Evolutionary conservation across 2,329 filamentous ascomycete species (phyloP).

Genomic region (Aspergillus pseudotamarii): DNA sequence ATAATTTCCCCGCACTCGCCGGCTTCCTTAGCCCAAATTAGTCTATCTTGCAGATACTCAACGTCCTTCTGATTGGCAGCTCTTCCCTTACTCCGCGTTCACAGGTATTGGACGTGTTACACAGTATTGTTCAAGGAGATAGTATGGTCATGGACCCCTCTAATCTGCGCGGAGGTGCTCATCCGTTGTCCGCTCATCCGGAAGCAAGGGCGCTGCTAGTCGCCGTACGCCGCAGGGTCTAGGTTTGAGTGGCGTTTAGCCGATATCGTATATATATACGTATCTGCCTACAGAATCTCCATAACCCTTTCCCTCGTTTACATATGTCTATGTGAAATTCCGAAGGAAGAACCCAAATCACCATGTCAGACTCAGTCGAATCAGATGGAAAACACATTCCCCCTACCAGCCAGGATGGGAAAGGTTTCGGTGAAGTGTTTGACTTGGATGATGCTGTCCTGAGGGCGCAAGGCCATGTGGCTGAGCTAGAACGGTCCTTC

Average conservation of each 20-base stretch:
- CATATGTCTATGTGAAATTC: neutral
- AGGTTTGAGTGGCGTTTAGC: neutral
- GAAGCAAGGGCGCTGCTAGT: neutral
- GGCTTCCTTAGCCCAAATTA: neutral
- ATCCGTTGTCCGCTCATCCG: neutral
- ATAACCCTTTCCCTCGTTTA: neutral
- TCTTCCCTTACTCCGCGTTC: neutral
- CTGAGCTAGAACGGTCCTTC: slow-evolving; percentile 20
- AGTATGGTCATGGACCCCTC: neutral
- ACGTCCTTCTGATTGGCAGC: neutral
- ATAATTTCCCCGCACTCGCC: neutral
- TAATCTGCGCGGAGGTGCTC: neutral
- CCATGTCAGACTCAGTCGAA: neutral
- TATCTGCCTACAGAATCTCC: neutral
- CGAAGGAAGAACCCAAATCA: neutral
- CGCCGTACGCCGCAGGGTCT: neutral
- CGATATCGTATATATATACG: neutral
- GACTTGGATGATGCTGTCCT: slow-evolving; percentile 5
- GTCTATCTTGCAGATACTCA: neutral
- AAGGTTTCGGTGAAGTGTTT: neutral
- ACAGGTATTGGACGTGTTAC: neutral
- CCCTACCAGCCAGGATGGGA: neutral
- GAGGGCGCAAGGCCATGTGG: slow-evolving; percentile 4
- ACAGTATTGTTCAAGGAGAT: neutral
- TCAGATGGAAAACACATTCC: neutral